Conservation (phyloP, 345 rosid species). For the Eucalyptus cloeziana region DNA sequence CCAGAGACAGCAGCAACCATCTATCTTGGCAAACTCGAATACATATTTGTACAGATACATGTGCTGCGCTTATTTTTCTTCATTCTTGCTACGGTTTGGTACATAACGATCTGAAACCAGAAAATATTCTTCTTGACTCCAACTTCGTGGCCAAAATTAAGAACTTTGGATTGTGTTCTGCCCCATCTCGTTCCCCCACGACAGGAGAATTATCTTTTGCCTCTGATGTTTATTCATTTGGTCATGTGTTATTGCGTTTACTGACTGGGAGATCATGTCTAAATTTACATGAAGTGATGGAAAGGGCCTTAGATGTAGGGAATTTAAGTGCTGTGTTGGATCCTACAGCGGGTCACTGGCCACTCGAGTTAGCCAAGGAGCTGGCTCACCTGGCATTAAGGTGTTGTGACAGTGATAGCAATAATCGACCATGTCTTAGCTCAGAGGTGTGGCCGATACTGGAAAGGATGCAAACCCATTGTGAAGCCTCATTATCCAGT, state of each 20-base stretch:
- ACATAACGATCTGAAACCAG: conserved; percentile 69
- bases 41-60: conserved; percentile 59
- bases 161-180: conserved; percentile 48
- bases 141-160: conserved; percentile 70
- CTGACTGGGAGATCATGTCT: conserved; percentile 64
- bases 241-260: conserved; percentile 52
- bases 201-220: conserved; percentile 56
- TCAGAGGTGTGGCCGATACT: conserved; percentile 71
- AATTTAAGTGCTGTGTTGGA: conserved; percentile 47
- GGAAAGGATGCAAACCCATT: conserved; percentile 53
- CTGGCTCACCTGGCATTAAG: conserved; percentile 69
- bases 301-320: conserved; percentile 44
- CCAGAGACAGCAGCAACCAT: conserved; percentile 53
- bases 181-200: neutral
- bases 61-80: conserved; percentile 73
- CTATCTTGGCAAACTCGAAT: conserved; percentile 81
- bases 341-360: conserved; percentile 93
- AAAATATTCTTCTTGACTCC: conserved; percentile 68
- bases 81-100: conserved; percentile 66
- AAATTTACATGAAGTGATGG: conserved; percentile 50
- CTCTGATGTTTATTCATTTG: conserved; percentile 88
- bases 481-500: neutral
- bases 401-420: conserved; percentile 58
- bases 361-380: conserved; percentile 68
- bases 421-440: conserved; percentile 68